Evolutionary conservation across 2,329 filamentous ascomycete species (phyloP).

Genomic region (Pestalotiopsis sp.): DNA sequence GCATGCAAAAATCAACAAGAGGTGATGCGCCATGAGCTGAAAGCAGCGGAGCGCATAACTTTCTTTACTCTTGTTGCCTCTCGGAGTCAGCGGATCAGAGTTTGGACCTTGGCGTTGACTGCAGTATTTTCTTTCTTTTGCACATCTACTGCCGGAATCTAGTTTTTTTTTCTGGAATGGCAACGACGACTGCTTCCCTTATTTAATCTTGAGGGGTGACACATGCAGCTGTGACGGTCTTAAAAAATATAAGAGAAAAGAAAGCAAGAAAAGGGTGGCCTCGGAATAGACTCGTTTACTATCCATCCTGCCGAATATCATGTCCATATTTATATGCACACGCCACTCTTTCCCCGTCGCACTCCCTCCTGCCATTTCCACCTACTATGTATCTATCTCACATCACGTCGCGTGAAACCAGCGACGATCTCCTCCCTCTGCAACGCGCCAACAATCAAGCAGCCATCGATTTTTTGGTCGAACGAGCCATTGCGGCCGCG

Average conservation of each 20-base stretch:
- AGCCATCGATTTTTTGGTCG: neutral
- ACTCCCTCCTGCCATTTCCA: neutral
- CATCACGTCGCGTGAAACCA: neutral
- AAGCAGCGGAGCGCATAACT: too few species aligned
- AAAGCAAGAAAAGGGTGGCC: too few species aligned
- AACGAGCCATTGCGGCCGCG: neutral
- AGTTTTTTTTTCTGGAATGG: neutral
- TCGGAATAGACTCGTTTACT: too few species aligned
- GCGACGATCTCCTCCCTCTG: neutral
- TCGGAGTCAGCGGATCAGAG: neutral
- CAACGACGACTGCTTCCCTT: neutral
- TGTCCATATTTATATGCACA: neutral
- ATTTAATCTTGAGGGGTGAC: neutral
- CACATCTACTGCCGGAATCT: neutral
- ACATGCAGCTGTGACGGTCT: neutral
- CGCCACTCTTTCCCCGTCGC: neutral
- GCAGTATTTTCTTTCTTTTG: neutral
- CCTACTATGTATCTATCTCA: neutral
- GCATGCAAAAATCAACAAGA: neutral
- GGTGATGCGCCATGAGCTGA: too few species aligned
- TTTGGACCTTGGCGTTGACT: neutral
- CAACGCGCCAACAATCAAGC: neutral
- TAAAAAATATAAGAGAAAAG: too few species aligned
- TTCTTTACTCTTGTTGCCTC: neutral
- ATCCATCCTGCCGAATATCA: neutral